Evolutionary conservation across 2,329 filamentous ascomycete species (phyloP), one percentile per base, ranked within the genome.

Genomic region (Botrytis paeoniae): DNA sequence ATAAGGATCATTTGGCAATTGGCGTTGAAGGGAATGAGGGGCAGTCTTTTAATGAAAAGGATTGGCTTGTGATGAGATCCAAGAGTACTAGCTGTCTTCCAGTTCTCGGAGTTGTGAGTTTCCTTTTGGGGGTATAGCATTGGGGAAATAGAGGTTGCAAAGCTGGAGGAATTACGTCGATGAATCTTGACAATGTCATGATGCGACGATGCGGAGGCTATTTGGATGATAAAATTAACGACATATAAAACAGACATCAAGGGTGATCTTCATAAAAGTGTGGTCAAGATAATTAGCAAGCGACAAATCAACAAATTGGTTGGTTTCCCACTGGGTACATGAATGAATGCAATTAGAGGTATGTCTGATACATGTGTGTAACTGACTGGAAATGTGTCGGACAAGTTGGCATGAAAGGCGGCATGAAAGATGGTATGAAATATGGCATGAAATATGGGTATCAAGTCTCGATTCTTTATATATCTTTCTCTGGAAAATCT

Each of bases 401-500:
- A n/a, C 8, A 62, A 41, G 18, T 29, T 18, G 35, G 16, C 4
- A 32, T 29, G 14, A 9, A 45, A 51, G 57, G 41, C 59, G 57
- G 20, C 25, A 37, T 45, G 18, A 25, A 45, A 51, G 59, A 43
- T 39, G 43, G 57, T 18, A 39, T 39, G 37, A 39, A 14, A 12
- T 3, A 12, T 12, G 35, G 10, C 8, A 51, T 54, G 14, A 25
- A 48, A 59, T 39, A 45, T 69, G 66, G 71, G 71, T 73, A 73
- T 73, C 66, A 70, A 62, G n/a, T 73, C n/a, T 70, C 20, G 35
- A 37, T 61, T 51, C 65, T 57, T 68, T 41, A 37, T 61, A 43
- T 48, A 25, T 61, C 63, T 72, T 51, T 43, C 48, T 61, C 39
- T 69, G 39, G 35, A 22, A 20, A 51, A 37, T 74, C 64, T 81